phyloP scores from a whole-genome alignment of 2,329 filamentous ascomycete genomes.

The Chrysoporthe austroafricana region DNA sequence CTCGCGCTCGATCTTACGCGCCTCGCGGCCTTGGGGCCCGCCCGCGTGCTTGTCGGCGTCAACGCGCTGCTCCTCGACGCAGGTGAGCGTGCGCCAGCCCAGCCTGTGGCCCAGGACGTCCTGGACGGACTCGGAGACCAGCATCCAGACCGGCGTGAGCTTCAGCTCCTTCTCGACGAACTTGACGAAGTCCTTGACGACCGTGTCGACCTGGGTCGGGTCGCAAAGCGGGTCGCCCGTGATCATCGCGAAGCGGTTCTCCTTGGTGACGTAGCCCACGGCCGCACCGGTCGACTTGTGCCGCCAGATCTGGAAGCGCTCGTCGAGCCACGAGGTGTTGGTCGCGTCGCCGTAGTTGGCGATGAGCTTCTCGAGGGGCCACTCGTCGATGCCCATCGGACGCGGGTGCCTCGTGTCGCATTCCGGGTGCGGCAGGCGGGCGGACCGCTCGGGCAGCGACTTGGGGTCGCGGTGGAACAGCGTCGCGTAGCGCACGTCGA shows the following conservation, averaged over 20 bases:
- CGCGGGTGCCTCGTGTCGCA: slow-evolving; percentile 69
- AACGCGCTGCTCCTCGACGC: slow-evolving; percentile 86
- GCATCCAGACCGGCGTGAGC: slow-evolving; percentile 85
- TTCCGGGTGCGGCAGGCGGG: slow-evolving; percentile 80
- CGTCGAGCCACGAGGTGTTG: slow-evolving; percentile 92
- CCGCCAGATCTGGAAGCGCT: slow-evolving; percentile 86
- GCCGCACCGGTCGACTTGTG: slow-evolving; percentile 80
- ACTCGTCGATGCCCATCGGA: slow-evolving; percentile 44
- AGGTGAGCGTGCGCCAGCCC: slow-evolving; percentile 87
- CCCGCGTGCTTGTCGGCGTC: slow-evolving; percentile 73
- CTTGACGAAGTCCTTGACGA: slow-evolving; percentile 74
- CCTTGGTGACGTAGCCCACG: slow-evolving; percentile 78
- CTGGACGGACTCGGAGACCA: slow-evolving; percentile 79
- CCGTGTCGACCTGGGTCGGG: slow-evolving; percentile 71
- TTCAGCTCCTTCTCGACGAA: slow-evolving; percentile 70
- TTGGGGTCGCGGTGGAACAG: slow-evolving; percentile 88
- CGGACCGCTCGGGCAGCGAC: slow-evolving; percentile 72
- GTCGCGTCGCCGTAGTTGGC: slow-evolving; percentile 95
- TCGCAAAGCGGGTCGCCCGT: slow-evolving; percentile 90
- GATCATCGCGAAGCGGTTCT: slow-evolving; percentile 76
- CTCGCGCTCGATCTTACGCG: slow-evolving; percentile 76
- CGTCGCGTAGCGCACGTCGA: slow-evolving; percentile 87
- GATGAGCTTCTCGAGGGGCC: slow-evolving; percentile 79
- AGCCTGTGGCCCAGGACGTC: slow-evolving; percentile 78
- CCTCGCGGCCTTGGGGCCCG: slow-evolving; percentile 58